A percentile compares a stretch with the other conserved stretches of the same genome.
phyloP scores from a whole-genome alignment of 306 rosid species.

The Myrica gale region DNA sequence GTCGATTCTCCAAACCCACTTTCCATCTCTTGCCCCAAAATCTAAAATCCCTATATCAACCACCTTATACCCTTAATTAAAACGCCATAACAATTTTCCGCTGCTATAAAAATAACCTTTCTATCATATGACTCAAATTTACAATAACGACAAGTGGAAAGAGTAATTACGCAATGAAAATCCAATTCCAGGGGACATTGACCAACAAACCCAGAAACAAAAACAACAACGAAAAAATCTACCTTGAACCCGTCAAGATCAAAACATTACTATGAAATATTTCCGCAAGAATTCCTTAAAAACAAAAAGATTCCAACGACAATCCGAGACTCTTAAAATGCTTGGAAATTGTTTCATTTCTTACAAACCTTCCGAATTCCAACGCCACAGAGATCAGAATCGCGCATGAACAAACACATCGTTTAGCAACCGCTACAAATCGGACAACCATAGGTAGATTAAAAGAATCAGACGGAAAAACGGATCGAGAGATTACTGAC shows the following conservation, averaged over 20 bases:
- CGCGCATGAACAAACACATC: not conserved
- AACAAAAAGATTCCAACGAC: not conserved
- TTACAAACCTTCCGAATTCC: not conserved
- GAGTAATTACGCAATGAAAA: not conserved
- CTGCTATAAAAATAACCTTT: not conserved
- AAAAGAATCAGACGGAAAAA: not conserved
- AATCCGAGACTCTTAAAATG: not conserved
- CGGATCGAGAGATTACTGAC: slow-evolving; percentile 18
- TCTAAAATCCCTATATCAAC: slow-evolving; percentile 29
- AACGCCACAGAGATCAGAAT: not conserved
- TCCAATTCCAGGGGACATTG: too few relatives aligned
- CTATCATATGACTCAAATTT: not conserved
- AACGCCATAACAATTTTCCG: not conserved
- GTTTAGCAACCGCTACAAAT: not conserved
- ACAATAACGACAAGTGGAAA: not conserved
- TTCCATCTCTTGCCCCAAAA: slow-evolving; percentile 48
- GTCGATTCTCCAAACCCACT: slow-evolving; percentile 74
- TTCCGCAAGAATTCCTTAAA: not conserved
- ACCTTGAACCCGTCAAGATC: not conserved
- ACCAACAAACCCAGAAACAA: too few relatives aligned
- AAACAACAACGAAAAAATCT: not conserved
- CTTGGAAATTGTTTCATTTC: not conserved
- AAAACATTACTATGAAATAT: not conserved
- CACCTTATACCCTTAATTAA: slow-evolving; percentile 13
- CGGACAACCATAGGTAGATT: too few relatives aligned